These are phyloP conservation scores for Metschnikowia gruessii DNA, from an alignment of 805 yeast genomes.

Conservation along the genomic window DNA sequence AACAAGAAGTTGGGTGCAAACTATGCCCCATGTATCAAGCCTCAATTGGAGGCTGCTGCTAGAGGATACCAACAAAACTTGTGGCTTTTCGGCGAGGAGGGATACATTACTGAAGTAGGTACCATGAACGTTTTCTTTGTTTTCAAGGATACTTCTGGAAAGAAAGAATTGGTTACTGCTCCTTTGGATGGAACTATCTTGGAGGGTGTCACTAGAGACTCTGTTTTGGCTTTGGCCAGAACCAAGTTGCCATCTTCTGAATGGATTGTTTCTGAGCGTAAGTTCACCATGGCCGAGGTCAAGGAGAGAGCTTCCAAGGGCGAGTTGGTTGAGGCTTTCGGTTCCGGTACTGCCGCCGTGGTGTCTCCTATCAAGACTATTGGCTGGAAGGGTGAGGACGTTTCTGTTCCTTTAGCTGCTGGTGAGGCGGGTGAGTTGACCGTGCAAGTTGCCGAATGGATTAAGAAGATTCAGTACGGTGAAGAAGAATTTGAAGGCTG, in stretches of 20 bases:
- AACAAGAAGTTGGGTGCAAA: constrained; percentile 95
- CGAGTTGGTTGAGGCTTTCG: constrained; percentile 89
- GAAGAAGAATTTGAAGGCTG: constrained; percentile 59
- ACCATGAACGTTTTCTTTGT: constrained; percentile 95
- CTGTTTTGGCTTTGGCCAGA: constrained; percentile 73
- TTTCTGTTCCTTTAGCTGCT: constrained; percentile 72
- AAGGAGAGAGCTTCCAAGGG: constrained; percentile 74
- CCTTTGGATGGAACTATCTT: constrained; percentile 96
- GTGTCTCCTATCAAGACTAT: constrained; percentile 91
- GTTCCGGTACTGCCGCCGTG: constrained; percentile 96
- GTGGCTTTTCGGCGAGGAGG: constrained; percentile 93
- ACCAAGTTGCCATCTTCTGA: constrained; percentile 68
- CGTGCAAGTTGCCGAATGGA: constrained; percentile 77
- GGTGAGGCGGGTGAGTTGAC: constrained; percentile 87
- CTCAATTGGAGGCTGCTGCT: constrained; percentile 84
- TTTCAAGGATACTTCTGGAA: constrained; percentile 77
- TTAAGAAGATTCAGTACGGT: constrained; percentile 88
- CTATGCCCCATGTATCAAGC: constrained; percentile 93
- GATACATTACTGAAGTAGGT: constrained; percentile 91
- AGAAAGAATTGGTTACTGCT: constrained; percentile 90
- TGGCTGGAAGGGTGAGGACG: constrained; percentile 71
- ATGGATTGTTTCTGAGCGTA: constrained; percentile 85
- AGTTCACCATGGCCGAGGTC: constrained; percentile 77
- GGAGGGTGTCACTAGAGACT: constrained; percentile 95
- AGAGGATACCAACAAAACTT: constrained; percentile 95